phyloP scores from a whole-genome alignment of 164 flowering plant species.

The Vitis rotundifolia region DNA sequence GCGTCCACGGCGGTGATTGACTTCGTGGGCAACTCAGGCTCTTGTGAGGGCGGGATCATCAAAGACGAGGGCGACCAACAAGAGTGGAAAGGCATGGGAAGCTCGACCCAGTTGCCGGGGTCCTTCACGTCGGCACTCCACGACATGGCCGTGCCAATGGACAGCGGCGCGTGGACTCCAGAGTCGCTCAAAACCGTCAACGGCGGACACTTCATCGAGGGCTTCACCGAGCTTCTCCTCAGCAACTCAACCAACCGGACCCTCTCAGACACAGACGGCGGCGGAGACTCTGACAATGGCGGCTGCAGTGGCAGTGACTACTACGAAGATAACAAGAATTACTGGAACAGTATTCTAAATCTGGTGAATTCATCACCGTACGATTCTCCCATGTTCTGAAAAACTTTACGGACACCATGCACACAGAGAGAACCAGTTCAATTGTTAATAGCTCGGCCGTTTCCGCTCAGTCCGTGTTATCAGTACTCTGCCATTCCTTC shows the following conservation, averaged over 20 bases:
- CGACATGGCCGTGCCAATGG: slow-evolving; percentile 22
- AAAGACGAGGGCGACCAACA: slow-evolving; percentile 46
- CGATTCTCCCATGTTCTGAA: slow-evolving; percentile 54
- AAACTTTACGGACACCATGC: too few relatives aligned
- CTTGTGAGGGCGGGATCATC: slow-evolving; percentile 20
- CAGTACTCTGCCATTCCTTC: neutral
- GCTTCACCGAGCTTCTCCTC: slow-evolving; percentile 54
- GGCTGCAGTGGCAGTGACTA: slow-evolving; percentile 26
- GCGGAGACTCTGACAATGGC: slow-evolving; percentile 21
- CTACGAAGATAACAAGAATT: slow-evolving; percentile 66
- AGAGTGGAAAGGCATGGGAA: slow-evolving; percentile 28
- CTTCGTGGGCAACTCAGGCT: slow-evolving; percentile 36
- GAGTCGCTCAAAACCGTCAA: slow-evolving; percentile 16
- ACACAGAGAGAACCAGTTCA: neutral
- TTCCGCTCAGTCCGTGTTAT: neutral
- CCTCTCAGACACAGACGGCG: slow-evolving; percentile 21
- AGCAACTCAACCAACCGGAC: slow-evolving; percentile 20
- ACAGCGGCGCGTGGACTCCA: slow-evolving; percentile 17
- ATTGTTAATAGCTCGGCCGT: neutral
- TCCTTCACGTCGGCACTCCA: slow-evolving; percentile 27
- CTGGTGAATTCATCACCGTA: slow-evolving; percentile 76
- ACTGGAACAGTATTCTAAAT: slow-evolving; percentile 84
- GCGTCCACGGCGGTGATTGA: slow-evolving; percentile 26
- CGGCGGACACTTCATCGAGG: slow-evolving; percentile 27
- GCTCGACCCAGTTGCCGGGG: slow-evolving; percentile 18